Conservation (phyloP, 441 rosid species). For the California macrophylla region DNA sequence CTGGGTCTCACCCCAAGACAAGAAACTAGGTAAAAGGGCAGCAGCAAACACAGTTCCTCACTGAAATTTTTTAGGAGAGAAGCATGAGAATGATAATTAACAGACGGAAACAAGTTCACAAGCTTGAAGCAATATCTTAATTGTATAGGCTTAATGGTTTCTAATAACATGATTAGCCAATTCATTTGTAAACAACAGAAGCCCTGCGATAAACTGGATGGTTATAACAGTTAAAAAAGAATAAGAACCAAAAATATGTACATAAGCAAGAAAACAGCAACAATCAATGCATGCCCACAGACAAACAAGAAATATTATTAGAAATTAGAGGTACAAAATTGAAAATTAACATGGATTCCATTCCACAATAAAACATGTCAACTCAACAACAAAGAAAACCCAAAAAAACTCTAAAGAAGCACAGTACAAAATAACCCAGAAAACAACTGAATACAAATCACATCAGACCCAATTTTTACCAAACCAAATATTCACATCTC, state of each 20-base stretch:
- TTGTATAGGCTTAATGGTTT: neutral
- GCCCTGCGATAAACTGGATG: neutral
- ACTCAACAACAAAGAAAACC: neutral
- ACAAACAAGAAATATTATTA: neutral
- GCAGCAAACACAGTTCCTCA: slow-evolving; percentile 8
- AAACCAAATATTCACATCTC: neutral
- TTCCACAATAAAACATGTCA: neutral
- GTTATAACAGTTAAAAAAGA: neutral
- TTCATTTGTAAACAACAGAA: neutral
- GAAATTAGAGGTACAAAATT: neutral
- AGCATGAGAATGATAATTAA: neutral
- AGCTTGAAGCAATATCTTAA: neutral
- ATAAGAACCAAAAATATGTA: neutral
- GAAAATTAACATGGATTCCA: neutral
- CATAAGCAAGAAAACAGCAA: neutral
- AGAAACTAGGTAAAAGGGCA: neutral
- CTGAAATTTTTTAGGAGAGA: neutral
- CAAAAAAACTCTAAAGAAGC: neutral
- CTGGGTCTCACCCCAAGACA: slow-evolving; percentile 1
- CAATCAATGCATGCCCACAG: neutral
- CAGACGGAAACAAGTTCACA: neutral
- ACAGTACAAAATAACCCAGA: neutral
- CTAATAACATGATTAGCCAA: neutral
- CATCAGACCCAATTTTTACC: neutral
- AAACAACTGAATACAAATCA: neutral